Percentiles rank a stretch among this genome's conserved stretches.
phyloP scores from a whole-genome alignment of 2,329 filamentous ascomycete species.

The Coniella lustricola region DNA sequence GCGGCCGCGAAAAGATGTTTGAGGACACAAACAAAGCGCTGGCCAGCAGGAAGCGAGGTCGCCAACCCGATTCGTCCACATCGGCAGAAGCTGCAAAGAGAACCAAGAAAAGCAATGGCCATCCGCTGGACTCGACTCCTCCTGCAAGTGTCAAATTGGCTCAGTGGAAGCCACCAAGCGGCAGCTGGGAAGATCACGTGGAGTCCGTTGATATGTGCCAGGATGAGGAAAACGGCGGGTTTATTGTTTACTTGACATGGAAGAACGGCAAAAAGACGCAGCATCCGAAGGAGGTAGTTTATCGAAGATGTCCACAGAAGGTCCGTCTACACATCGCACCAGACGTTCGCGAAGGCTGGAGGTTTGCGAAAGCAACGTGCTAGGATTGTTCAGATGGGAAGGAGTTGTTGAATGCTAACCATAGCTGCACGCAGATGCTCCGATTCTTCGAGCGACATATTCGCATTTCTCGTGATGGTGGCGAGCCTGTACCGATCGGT shows the following conservation, averaged over 20 bases:
- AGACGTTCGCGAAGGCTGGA: no score
- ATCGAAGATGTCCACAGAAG: slow-evolving; percentile 73
- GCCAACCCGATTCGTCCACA: slow-evolving; percentile 34
- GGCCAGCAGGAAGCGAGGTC: slow-evolving; percentile 51
- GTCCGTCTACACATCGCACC: slow-evolving; percentile 31
- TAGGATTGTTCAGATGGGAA: no score
- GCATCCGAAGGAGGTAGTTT: slow-evolving; percentile 60
- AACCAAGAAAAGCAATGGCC: slow-evolving; percentile 38
- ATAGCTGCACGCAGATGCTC: slow-evolving; percentile 44
- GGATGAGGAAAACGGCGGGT: slow-evolving; percentile 50
- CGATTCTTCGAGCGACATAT: slow-evolving; percentile 54
- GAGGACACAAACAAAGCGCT: slow-evolving; percentile 42
- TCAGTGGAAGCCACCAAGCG: slow-evolving; percentile 60
- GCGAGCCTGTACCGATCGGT: slow-evolving; percentile 9
- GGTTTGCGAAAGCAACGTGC: neutral
- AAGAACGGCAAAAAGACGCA: slow-evolving; percentile 67
- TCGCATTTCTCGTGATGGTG: slow-evolving; percentile 25
- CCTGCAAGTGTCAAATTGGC: slow-evolving; percentile 35
- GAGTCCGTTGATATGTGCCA: slow-evolving; percentile 65
- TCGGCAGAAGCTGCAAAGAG: slow-evolving; percentile 37
- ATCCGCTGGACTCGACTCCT: slow-evolving; percentile 42
- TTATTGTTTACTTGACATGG: slow-evolving; percentile 68
- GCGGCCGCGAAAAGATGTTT: slow-evolving; percentile 53
- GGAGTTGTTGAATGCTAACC: neutral
- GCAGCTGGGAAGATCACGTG: slow-evolving; percentile 72